Percentiles rank a stretch among this genome's conserved stretches.
These are phyloP conservation scores for Dictyostelium capitatum DNA, from an alignment of 78 protist genomes.

Conservation along the genomic window DNA sequence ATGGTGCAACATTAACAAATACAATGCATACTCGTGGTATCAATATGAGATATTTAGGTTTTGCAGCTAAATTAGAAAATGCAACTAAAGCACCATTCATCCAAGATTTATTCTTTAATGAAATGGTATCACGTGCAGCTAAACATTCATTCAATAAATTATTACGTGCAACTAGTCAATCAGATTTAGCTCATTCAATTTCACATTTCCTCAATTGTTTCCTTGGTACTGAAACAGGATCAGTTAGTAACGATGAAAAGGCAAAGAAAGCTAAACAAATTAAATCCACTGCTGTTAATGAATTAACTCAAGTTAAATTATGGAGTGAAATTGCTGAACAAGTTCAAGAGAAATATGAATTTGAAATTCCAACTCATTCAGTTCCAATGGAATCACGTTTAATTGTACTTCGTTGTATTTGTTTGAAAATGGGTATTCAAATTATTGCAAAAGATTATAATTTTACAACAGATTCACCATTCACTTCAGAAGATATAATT, in stretches of 20 bases:
- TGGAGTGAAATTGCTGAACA: constrained; percentile 43
- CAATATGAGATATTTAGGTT: constrained; percentile 87
- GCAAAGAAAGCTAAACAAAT: constrained; percentile 26
- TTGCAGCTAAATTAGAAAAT: constrained; percentile 21
- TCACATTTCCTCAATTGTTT: constrained; percentile 83
- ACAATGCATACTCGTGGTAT: constrained; percentile 84
- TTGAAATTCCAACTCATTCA: constrained; percentile 45
- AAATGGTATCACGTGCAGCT: constrained; percentile 82
- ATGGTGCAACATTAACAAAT: constrained; percentile 82
- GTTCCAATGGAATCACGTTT: constrained; percentile 70
- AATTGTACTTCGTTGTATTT: constrained; percentile 41
- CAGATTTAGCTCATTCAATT: constrained; percentile 40
- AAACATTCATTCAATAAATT: constrained; percentile 53
- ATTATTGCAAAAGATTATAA: constrained; percentile 60
- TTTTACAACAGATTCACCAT: constrained; percentile 72
- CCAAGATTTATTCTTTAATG: constrained; percentile 78
- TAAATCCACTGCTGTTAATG: neutral
- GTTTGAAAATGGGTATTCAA: constrained; percentile 78
- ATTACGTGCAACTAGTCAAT: constrained; percentile 9
- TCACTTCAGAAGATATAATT: constrained; percentile 61
- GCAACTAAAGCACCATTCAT: constrained; percentile 38
- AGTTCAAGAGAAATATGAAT: constrained; percentile 14
- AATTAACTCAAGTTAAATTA: neutral
- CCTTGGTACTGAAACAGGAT: constrained; percentile 62
- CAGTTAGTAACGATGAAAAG: neutral